Evolutionary conservation across 2,329 filamentous ascomycete genomes (phyloP).

Genomic region (Penicillium sp.): DNA sequence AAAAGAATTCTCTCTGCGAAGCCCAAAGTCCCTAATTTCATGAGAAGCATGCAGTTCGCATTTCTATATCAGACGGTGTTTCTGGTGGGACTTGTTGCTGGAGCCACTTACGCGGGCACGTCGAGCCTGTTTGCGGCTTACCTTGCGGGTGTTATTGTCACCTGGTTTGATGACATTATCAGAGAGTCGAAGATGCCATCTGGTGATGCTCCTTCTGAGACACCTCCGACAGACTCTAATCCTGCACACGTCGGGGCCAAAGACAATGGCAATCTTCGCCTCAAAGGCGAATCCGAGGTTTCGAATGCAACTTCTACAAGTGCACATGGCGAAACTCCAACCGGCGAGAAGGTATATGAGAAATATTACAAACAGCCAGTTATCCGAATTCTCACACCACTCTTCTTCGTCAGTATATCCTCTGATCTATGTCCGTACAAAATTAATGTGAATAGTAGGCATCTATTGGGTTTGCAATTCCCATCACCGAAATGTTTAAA

Average conservation of each 20-base stretch:
- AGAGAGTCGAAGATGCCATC: too few species aligned
- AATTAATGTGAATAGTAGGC: conserved; percentile 29
- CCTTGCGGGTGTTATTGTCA: conserved; percentile 51
- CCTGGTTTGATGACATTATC: conserved; percentile 52
- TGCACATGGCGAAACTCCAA: not conserved
- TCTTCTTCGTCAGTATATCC: conserved; percentile 62
- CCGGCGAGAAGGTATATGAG: conserved; percentile 37
- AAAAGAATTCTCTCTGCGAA: conserved; percentile 5
- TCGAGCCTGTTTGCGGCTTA: conserved; percentile 57
- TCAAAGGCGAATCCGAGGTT: too few species aligned
- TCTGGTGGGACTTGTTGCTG: conserved; percentile 49
- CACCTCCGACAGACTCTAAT: too few species aligned
- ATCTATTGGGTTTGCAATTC: conserved; percentile 73
- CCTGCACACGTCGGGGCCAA: too few species aligned
- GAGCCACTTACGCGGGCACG: conserved; percentile 53
- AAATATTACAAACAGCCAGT: conserved; percentile 47
- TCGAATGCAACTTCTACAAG: too few species aligned
- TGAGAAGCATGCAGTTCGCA: conserved; percentile 22
- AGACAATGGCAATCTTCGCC: too few species aligned
- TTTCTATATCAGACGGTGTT: conserved; percentile 43
- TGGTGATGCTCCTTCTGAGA: too few species aligned
- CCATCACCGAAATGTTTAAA: conserved; percentile 65
- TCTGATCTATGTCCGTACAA: not conserved
- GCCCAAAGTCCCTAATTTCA: conserved; percentile 8
- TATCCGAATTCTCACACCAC: conserved; percentile 59